phyloP scores from a whole-genome alignment of 345 rosid species.

The Euphorbia tirucalli region DNA sequence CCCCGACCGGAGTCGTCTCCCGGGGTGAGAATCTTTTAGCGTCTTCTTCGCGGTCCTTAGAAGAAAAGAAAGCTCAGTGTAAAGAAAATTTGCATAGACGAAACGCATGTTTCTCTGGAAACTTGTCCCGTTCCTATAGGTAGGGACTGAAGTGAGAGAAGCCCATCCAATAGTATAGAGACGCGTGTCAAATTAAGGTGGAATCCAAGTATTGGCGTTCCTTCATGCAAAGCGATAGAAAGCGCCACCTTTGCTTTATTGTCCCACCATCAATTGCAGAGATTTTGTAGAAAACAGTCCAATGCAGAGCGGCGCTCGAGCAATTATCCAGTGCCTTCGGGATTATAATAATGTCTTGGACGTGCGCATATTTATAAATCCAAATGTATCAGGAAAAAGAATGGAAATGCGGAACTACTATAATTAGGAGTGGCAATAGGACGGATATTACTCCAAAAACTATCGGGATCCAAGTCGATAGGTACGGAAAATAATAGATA shows the following conservation, averaged over 20 bases:
- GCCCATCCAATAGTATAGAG: neutral
- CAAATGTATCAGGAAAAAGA: too few species aligned
- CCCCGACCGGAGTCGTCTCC: slow-evolving; percentile 16
- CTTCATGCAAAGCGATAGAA: neutral
- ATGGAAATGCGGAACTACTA: too few species aligned
- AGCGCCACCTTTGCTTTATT: slow-evolving; percentile 25
- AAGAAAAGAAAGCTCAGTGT: neutral
- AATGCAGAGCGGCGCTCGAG: neutral
- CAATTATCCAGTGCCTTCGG: too few species aligned
- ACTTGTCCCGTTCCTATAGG: neutral
- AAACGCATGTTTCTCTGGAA: neutral
- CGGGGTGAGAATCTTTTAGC: slow-evolving; percentile 11
- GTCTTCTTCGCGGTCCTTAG: neutral
- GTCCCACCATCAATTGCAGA: slow-evolving; percentile 21
- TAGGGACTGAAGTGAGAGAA: neutral
- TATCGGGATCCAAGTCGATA: too few species aligned
- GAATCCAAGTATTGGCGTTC: neutral
- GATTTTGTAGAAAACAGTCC: too few species aligned
- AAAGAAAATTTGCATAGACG: neutral
- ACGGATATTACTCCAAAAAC: too few species aligned
- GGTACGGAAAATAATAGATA: too few species aligned
- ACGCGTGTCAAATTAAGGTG: slow-evolving; percentile 2
- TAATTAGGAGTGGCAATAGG: too few species aligned
- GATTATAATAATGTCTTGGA: too few species aligned
- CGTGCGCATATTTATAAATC: too few species aligned